Conservation (phyloP, 169 alveolate genomes). For the Sarcocystis neurona region DNA sequence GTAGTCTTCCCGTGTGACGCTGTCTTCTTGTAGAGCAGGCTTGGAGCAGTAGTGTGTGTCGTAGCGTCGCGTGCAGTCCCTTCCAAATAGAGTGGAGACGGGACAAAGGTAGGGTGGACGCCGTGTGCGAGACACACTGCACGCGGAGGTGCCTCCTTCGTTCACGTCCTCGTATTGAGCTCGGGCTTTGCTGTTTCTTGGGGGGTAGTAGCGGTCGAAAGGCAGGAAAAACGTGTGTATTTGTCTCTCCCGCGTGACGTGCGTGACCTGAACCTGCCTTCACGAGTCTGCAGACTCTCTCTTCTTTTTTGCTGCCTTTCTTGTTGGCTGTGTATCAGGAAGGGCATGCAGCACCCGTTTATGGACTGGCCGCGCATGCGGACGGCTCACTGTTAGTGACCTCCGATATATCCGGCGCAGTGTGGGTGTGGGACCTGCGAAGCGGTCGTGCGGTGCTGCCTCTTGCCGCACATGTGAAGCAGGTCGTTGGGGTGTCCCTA, state of each 20-base stretch:
- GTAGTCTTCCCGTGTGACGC: too few species aligned
- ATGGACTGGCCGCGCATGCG: constrained; percentile 82
- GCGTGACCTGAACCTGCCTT: neutral
- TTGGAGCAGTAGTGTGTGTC: too few species aligned
- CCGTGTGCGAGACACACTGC: too few species aligned
- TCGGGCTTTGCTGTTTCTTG: too few species aligned
- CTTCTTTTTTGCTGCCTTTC: neutral
- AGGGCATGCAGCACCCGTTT: constrained; percentile 73
- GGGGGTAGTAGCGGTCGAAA: too few species aligned
- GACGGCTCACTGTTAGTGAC: constrained; percentile 89
- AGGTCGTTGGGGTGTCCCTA: constrained; percentile 76
- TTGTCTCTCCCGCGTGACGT: neutral
- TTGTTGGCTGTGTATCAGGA: constrained; percentile 42
- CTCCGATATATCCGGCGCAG: constrained; percentile 88
- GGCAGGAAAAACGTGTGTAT: too few species aligned
- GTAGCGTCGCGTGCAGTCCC: too few species aligned
- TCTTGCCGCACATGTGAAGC: constrained; percentile 80
- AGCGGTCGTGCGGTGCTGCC: constrained; percentile 82
- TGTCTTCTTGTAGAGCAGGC: too few species aligned
- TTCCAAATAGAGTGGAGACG: too few species aligned
- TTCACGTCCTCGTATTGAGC: too few species aligned
- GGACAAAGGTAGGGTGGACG: too few species aligned
- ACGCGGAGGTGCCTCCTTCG: too few species aligned
- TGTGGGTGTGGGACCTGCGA: constrained; percentile 87
- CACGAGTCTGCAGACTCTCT: neutral